Conservation (phyloP, 2,329 filamentous ascomycete genomes). For the Epichloe uncinata region DNA sequence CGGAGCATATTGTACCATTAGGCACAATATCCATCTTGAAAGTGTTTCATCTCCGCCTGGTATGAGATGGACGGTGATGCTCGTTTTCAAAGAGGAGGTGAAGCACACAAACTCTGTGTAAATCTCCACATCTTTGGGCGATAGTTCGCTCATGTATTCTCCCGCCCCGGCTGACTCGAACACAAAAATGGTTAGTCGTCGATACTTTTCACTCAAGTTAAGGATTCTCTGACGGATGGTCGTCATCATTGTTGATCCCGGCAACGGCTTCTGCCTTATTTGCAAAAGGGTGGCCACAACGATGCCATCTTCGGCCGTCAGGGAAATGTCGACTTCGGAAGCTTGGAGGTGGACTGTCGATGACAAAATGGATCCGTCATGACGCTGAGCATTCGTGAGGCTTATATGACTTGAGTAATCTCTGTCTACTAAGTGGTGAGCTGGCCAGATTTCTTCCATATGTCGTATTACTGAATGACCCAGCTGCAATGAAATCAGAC, state of each 20-base stretch:
- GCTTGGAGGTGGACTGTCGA: conserved; percentile 16
- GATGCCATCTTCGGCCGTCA: conserved; percentile 57
- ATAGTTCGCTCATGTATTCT: conserved; percentile 27
- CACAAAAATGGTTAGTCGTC: conserved; percentile 54
- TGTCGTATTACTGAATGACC: conserved; percentile 34
- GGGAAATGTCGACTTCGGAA: conserved; percentile 57
- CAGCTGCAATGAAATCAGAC: conserved; percentile 39
- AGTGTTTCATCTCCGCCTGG: conserved; percentile 36
- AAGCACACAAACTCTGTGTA: conserved; percentile 40
- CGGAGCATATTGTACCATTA: conserved; percentile 33
- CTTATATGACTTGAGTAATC: conserved; percentile 28
- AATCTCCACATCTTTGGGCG: conserved; percentile 27
- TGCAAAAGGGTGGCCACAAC: conserved; percentile 59
- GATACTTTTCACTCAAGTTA: conserved; percentile 45
- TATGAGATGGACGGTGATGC: conserved; percentile 31
- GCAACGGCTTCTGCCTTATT: conserved; percentile 57
- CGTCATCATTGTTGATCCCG: conserved; percentile 28
- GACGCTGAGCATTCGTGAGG: conserved; percentile 20
- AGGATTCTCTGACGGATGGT: conserved; percentile 42
- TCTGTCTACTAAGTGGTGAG: conserved; percentile 43
- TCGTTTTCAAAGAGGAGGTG: conserved; percentile 24
- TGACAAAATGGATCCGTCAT: conserved; percentile 5
- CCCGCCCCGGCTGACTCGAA: conserved; percentile 35
- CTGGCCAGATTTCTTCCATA: conserved; percentile 35
- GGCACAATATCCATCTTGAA: conserved; percentile 39